These are phyloP conservation scores for Poa annua DNA, from an alignment of 176 grass and related monocot species.

Conservation along the genomic window DNA sequence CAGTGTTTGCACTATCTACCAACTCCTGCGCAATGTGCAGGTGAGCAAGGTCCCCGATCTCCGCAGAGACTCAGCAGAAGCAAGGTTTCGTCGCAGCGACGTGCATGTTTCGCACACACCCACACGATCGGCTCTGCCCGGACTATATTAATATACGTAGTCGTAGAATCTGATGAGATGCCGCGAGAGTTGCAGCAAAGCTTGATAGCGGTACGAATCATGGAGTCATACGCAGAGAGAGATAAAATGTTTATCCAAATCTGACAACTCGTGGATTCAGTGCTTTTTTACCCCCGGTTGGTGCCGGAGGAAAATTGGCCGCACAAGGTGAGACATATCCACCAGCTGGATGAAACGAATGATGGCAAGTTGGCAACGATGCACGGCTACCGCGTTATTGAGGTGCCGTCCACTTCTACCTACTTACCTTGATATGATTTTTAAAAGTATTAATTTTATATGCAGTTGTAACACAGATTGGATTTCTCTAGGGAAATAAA, in stretches of 20 bases:
- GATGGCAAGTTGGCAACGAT: constrained; percentile 22
- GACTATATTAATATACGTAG: neutral
- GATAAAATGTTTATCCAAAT: neutral
- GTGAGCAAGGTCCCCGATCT: neutral
- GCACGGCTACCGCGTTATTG: neutral
- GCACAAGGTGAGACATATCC: constrained; percentile 42
- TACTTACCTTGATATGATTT: neutral
- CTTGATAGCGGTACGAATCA: neutral
- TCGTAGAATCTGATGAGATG: too few relatives aligned
- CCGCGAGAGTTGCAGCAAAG: neutral
- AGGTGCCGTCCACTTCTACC: constrained; percentile 41
- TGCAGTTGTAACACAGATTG: constrained; percentile 24
- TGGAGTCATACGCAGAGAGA: neutral
- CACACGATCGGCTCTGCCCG: neutral
- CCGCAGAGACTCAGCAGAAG: neutral
- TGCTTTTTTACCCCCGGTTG: too few relatives aligned
- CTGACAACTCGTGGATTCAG: too few relatives aligned
- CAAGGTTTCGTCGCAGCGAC: neutral
- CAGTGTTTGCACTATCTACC: too few relatives aligned
- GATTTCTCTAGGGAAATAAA: constrained; percentile 12
- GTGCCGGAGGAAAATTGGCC: neutral
- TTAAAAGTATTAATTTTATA: neutral
- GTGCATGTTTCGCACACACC: neutral
- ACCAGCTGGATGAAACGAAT: neutral
- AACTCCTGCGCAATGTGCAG: too few relatives aligned